A percentile compares a stretch with the other conserved stretches of the same genome.
phyloP scores from a whole-genome alignment of 2,329 filamentous ascomycete species.

The Dactylellina leptospora region DNA sequence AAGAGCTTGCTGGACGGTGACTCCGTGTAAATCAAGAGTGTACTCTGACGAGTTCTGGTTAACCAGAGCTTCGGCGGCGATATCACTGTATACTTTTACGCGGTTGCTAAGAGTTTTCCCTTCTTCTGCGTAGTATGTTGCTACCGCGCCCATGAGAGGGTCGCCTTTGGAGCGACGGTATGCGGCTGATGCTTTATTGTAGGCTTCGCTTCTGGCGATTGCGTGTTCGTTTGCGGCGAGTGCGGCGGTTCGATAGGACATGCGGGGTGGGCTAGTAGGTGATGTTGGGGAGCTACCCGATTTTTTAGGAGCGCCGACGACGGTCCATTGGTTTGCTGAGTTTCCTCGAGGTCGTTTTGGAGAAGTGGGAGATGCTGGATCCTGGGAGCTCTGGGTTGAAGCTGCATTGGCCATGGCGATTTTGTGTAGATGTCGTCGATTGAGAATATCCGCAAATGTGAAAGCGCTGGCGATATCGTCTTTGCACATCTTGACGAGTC shows the following conservation, averaged over 20 bases:
- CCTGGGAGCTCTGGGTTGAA: neutral
- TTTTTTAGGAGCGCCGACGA: slow-evolving; percentile 18
- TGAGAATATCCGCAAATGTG: slow-evolving; percentile 55
- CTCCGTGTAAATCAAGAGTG: slow-evolving; percentile 55
- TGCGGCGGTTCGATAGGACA: slow-evolving; percentile 27
- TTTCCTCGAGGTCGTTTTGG: slow-evolving; percentile 13
- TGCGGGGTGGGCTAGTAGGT: slow-evolving; percentile 50
- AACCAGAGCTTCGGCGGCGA: slow-evolving; percentile 53
- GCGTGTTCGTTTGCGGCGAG: slow-evolving; percentile 33
- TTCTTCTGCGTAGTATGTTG: slow-evolving; percentile 55
- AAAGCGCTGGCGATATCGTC: slow-evolving; percentile 55
- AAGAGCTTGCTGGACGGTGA: slow-evolving; percentile 55
- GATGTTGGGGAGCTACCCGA: slow-evolving; percentile 4
- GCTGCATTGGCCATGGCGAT: slow-evolving; percentile 12
- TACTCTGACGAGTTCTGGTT: slow-evolving; percentile 52
- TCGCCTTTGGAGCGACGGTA: slow-evolving; percentile 56
- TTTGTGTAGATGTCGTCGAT: slow-evolving; percentile 42
- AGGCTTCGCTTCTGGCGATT: slow-evolving; percentile 54
- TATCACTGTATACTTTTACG: slow-evolving; percentile 50
- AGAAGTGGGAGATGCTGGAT: slow-evolving; percentile 1
- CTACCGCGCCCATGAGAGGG: slow-evolving; percentile 55
- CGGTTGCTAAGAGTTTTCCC: slow-evolving; percentile 52
- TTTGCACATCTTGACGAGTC: slow-evolving; percentile 55
- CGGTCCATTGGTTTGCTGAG: slow-evolving; percentile 14
- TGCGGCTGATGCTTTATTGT: slow-evolving; percentile 55